Base-by-base conservation (phyloP, 441 rosid species). In the Pelargonium citronellum region DNA sequence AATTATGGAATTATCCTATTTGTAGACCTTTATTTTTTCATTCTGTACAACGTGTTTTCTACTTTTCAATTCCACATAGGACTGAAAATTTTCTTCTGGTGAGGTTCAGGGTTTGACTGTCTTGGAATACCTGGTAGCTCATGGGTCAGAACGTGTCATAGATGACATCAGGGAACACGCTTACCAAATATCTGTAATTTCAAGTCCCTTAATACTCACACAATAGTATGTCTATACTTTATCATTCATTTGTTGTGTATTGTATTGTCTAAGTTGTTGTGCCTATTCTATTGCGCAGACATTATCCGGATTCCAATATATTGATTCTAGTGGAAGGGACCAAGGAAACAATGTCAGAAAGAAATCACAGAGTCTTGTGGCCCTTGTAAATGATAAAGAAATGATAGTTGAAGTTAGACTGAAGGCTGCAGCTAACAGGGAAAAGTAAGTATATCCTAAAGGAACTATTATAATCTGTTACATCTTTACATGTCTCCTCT, bases 341-440 rank as follows among this genome's bases (percentile, higher is more conserved):
- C 98, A 95, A 81, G 99, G 99, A 74, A 91, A 73, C 86, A 95
- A 92, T 84, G 96, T 95, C 65, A 84, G 99, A 77, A 95, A 79
- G 87, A 95, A 91, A 79, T 92, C 98, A 67, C 99, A 95, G 86
- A 74, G 86, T 80, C 94, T 95, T 68, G 96, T 95, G 73, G 84
- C 80, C 58, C 85, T 95, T 76, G 98, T 91, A 74, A 91, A 87
- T 81, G 98, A 95, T 84, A 95, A 92, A 78, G 99, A 92, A 78
- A 86, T 92, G 78, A 87, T 95, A 77, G 64, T 78, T 41, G 98
- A 95, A 81, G 90, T 85, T 76, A 86, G 99, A 77, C 88, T 92
- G 82, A 95, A 92, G 90, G 99, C 99, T 81, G 85, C 88, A 64
- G 87, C 91, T 62, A 95, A 91, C 84, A 79, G 89, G 76, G 99